phyloP scores from a whole-genome alignment of 345 rosid species.

The Ailanthus altissimus region DNA sequence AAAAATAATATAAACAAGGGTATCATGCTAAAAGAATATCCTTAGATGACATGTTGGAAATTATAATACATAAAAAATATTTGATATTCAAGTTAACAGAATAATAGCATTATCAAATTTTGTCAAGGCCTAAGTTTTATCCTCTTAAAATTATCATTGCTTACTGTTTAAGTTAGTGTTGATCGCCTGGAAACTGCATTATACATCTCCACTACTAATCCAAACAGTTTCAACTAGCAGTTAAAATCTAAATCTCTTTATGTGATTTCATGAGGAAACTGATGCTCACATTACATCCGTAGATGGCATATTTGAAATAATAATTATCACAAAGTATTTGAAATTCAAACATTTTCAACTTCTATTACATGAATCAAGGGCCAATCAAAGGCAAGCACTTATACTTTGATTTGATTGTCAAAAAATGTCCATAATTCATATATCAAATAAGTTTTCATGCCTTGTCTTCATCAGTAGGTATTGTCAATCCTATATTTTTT shows the following conservation, averaged over 20 bases:
- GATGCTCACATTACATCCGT: no score
- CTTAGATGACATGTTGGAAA: background rate
- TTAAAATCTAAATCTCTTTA: background rate
- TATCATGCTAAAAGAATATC: background rate
- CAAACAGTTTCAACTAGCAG: background rate
- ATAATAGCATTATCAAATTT: background rate
- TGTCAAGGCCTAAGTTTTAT: background rate
- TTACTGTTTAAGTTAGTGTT: no score
- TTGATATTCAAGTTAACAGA: background rate
- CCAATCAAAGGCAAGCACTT: background rate
- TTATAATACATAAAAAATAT: background rate
- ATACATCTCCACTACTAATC: no score
- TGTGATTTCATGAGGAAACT: no score
- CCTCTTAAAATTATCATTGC: slow-evolving; percentile 1
- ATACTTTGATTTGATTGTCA: background rate
- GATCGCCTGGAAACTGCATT: no score
- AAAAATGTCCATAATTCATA: no score
- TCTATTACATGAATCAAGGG: background rate
- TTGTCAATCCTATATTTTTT: no score
- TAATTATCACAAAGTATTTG: no score
- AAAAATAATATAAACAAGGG: background rate
- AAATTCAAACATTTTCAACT: no score
- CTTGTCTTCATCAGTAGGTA: no score
- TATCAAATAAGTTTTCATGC: no score
- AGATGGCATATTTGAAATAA: no score